These are phyloP conservation scores for Trichopus zeylanicus DNA, from an alignment of 116 monocot genomes.

Conservation along the genomic window DNA sequence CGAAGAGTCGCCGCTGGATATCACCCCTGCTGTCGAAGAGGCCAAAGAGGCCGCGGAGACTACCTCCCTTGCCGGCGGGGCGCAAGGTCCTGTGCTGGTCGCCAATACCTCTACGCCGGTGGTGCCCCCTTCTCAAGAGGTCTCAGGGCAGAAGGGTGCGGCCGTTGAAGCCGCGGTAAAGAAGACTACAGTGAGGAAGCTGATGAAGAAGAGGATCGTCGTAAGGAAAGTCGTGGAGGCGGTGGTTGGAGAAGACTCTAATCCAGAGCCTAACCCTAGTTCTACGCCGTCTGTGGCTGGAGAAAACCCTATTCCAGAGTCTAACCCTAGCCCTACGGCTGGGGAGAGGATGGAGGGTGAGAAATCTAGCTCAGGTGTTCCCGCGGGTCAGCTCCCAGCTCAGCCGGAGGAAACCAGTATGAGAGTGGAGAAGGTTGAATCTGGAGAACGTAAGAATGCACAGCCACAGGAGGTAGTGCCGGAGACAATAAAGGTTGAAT, in stretches of 20 bases:
- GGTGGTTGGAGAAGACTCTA: neutral
- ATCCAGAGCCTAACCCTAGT: neutral
- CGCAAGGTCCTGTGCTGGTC: neutral
- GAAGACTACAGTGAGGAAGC: slow-evolving; percentile 41
- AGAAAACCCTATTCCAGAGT: no score
- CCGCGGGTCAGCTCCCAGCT: neutral
- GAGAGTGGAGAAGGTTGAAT: slow-evolving; percentile 2
- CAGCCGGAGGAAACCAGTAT: neutral
- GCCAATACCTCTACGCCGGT: no score
- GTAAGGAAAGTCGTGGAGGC: slow-evolving; percentile 47
- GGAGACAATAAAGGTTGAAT: no score
- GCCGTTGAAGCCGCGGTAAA: no score
- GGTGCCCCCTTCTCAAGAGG: no score
- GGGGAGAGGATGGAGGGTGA: neutral
- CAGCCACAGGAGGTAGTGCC: neutral
- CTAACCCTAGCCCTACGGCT: no score
- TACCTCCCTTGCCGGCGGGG: neutral
- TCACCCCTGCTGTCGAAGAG: neutral
- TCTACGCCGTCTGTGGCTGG: no score
- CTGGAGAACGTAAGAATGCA: neutral
- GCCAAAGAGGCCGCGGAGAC: neutral
- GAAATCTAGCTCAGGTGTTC: neutral
- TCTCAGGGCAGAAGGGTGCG: no score
- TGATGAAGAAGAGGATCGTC: slow-evolving; percentile 47
- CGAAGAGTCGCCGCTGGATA: no score